Percentiles rank a stretch among this genome's conserved stretches.
Conservation (phyloP, 2,329 filamentous ascomycete species). For the Aureobasidium sp. region DNA sequence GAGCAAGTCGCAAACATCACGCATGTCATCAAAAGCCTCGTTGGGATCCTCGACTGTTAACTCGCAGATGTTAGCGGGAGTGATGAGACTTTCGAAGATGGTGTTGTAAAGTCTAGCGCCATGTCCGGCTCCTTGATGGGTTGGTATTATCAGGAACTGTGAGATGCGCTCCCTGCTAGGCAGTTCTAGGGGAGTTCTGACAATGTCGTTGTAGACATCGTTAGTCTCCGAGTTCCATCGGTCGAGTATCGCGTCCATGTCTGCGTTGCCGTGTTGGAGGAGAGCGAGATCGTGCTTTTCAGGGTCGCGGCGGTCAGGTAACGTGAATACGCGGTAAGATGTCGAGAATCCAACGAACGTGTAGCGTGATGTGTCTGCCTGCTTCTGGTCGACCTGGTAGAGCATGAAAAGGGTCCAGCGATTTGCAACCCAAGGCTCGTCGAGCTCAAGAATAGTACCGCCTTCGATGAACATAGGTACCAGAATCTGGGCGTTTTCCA, state of each 20-base stretch:
- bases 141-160: slow-evolving; percentile 84
- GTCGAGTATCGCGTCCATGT: slow-evolving; percentile 14
- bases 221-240: slow-evolving; percentile 10
- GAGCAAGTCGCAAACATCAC: slow-evolving; percentile 64
- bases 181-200: slow-evolving; percentile 42
- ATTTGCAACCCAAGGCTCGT: slow-evolving; percentile 64
- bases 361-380: slow-evolving; percentile 42
- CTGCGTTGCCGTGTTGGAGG: slow-evolving; percentile 20
- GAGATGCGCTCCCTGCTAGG: slow-evolving; percentile 78
- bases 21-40: slow-evolving; percentile 71
- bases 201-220: background rate
- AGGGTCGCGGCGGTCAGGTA: slow-evolving; percentile 23
- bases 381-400: slow-evolving; percentile 25
- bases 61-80: slow-evolving; percentile 60
- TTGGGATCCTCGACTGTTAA: slow-evolving; percentile 93
- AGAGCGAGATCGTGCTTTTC: slow-evolving; percentile 28
- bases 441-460: slow-evolving; percentile 65
- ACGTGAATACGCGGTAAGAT: slow-evolving; percentile 68
- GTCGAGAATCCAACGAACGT: slow-evolving; percentile 84
- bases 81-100: slow-evolving; percentile 64
- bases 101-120: slow-evolving; percentile 73
- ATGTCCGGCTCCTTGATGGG: slow-evolving; percentile 73
- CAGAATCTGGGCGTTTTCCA: slow-evolving; percentile 75
- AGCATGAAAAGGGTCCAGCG: slow-evolving; percentile 91
- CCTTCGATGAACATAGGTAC: slow-evolving; percentile 88